Percentiles rank a stretch among this genome's conserved stretches.
Conservation (phyloP, 768 basidiomycete genomes). For the Saitozyma sp. region DNA sequence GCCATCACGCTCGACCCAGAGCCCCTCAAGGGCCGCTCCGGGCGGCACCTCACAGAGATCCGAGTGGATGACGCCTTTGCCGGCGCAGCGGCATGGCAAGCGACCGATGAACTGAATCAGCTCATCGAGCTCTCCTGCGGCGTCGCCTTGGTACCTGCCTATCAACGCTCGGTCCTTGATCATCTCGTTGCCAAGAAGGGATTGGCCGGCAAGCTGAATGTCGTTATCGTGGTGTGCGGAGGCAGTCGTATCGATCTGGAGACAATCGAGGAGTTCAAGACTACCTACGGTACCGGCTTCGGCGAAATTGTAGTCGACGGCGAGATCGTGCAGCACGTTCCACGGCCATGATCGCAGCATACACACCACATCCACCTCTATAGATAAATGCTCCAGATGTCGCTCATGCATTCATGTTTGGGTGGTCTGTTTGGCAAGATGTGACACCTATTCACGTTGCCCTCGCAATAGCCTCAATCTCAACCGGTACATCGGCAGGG, state of each 20-base stretch:
- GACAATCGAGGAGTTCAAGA: constrained; percentile 8
- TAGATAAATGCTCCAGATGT: too few relatives aligned
- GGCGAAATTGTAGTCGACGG: constrained; percentile 18
- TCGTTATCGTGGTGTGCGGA: constrained; percentile 26
- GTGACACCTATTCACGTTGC: background rate
- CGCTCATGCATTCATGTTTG: background rate
- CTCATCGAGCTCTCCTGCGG: constrained; percentile 1
- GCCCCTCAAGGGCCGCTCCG: background rate
- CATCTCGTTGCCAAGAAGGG: constrained; percentile 3
- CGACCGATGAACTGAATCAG: background rate
- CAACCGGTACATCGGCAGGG: background rate
- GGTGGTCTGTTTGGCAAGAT: background rate
- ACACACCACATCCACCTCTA: background rate
- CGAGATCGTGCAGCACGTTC: background rate
- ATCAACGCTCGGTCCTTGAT: background rate
- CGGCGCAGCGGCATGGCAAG: constrained; percentile 4
- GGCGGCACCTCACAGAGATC: background rate
- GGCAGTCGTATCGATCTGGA: constrained; percentile 18
- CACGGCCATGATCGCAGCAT: background rate
- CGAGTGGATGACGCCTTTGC: background rate
- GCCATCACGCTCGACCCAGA: background rate
- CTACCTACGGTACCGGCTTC: constrained; percentile 6
- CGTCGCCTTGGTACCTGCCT: background rate
- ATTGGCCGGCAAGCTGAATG: constrained; percentile 9
- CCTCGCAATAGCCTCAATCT: background rate